Base-by-base conservation (phyloP, 495 filamentous ascomycete genomes). In the Penicillium diatomitis region DNA sequence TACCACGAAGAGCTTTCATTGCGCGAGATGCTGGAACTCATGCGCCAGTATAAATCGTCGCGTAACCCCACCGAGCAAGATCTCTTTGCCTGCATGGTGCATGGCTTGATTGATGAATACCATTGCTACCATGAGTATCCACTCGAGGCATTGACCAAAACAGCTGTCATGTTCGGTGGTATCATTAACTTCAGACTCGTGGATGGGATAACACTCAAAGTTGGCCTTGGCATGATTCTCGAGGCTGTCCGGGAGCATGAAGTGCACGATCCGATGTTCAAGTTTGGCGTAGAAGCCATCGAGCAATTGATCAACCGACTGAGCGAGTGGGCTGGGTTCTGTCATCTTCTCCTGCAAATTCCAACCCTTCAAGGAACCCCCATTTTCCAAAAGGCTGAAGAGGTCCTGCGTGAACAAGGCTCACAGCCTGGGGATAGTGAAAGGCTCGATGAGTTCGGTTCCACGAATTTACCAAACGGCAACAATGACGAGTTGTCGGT, bases 41-140 rank as follows among this genome's bases (percentile, higher is more conserved):
- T 99, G 54, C 80, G 86, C 52, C 73, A 76, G 38, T 90, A 92
- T 69, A 96, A 96, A 67, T 79, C 78, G 35, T 97, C 94, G 0
- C 76, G 79, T 28, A 85, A 92, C 46, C 80, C 88, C 2, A 70
- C 79, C 9, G 88, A 95, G 46, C 90, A 95, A 62, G 92, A 99
- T 58, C 74, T 95, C 4, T 99, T 97, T 62, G 87, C 90, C 8
- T 96, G 91, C 66, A 97, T 99, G 92, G 90, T 99, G 32, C 91
- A 96, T 56, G 92, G 92, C 0, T 74, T 99, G 6, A 96, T 97
- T 55, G 92, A 99, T 55, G 92, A 99, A 67, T 99, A 96, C 62
- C 82, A 85, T 40, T 95, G 94, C 63, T 99, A 95, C 61, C 77
- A 83, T 38, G 87, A 90, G 55, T 99, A 99, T 62, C 94, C 94